These are phyloP conservation scores for Cyclotella choctawhatcheeana DNA, from an alignment of 108 stramenopile species.

Conservation along the genomic window DNA sequence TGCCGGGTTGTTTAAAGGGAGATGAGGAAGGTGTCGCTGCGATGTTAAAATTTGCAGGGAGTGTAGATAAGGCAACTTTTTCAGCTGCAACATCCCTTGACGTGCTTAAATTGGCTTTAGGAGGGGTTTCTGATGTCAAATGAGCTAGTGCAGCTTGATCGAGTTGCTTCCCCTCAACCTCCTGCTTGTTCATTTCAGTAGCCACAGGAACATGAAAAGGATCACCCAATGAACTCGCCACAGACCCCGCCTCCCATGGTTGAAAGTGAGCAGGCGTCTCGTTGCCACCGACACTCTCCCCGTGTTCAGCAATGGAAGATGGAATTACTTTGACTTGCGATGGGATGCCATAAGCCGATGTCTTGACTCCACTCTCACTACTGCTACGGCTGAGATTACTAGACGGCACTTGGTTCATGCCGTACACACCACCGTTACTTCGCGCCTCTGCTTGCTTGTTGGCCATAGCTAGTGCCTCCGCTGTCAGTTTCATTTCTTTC, in stretches of 20 bases:
- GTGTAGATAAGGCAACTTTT: no score
- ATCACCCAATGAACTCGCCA: slow-evolving; percentile 3
- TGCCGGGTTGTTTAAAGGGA: no score
- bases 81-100: no score
- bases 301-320: slow-evolving; percentile 5
- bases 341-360: neutral
- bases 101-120: neutral
- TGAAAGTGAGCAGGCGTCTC: slow-evolving; percentile 19
- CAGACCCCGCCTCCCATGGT: slow-evolving; percentile 10
- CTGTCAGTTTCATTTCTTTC: neutral
- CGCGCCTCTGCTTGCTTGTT: neutral
- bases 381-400: slow-evolving; percentile 27
- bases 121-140: neutral
- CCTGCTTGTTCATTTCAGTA: neutral
- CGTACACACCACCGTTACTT: no score
- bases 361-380: slow-evolving; percentile 23
- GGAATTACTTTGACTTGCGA: slow-evolving; percentile 3
- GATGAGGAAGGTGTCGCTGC: no score
- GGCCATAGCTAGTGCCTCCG: neutral
- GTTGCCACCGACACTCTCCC: neutral
- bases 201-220: neutral
- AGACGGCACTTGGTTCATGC: slow-evolving; percentile 10
- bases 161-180: neutral
- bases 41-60: no score
- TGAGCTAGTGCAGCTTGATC: slow-evolving; percentile 6